Percentiles rank a stretch among this genome's conserved stretches.
phyloP scores from a whole-genome alignment of 371 early-diverging fungal genomes.

The Mortierella sp. region DNA sequence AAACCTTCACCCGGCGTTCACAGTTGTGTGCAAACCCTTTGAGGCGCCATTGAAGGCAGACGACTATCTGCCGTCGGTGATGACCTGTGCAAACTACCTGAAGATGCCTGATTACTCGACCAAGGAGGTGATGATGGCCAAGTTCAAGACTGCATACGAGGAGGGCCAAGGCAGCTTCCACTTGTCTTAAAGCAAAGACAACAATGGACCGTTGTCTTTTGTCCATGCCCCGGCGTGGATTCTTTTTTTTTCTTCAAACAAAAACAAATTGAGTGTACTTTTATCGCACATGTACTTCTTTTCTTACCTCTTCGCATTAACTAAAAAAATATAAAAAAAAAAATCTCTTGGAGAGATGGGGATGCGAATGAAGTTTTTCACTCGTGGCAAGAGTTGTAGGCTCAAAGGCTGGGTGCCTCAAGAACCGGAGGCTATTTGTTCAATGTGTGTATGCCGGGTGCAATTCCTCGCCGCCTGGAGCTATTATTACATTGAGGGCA shows the following conservation, averaged over 20 bases:
- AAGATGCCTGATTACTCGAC: slow-evolving; percentile 92
- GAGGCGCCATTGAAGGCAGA: slow-evolving; percentile 79
- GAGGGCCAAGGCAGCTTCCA: slow-evolving; percentile 93
- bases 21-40: slow-evolving; percentile 86
- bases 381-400: no score
- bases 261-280: slow-evolving; percentile 10
- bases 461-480: no score
- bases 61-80: slow-evolving; percentile 92
- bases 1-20: slow-evolving; percentile 85
- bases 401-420: not conserved
- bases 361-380: no score
- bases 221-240: not conserved
- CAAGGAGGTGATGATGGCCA: slow-evolving; percentile 74
- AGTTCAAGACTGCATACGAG: slow-evolving; percentile 79
- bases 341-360: not conserved
- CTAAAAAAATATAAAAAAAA: not conserved
- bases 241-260: no score
- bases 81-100: slow-evolving; percentile 97
- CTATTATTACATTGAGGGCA: no score
- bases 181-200: slow-evolving; percentile 65
- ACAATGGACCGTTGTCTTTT: not conserved
- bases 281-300: not conserved
- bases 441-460: not conserved
- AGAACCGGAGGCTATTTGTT: not conserved
- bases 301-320: not conserved